Conservation (phyloP, 495 filamentous ascomycete species). For the Penicillium manginii region DNA sequence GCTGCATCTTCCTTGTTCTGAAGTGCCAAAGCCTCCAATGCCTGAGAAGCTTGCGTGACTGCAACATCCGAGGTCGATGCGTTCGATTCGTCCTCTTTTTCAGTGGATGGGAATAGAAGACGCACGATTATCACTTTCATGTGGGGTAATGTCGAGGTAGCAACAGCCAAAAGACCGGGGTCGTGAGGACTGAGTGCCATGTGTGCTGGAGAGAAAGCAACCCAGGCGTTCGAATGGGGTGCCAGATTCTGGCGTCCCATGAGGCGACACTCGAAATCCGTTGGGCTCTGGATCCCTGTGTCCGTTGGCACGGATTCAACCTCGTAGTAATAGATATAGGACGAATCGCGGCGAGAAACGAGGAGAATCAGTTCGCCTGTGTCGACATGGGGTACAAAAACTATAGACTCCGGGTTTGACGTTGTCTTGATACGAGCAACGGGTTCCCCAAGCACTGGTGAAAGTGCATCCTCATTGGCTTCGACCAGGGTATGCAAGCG, state of each 20-base stretch:
- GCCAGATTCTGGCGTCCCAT: constrained; percentile 65
- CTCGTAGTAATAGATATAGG: constrained; percentile 62
- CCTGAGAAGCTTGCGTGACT: constrained; percentile 54
- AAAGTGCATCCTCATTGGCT: constrained; percentile 1
- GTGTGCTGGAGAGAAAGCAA: constrained; percentile 64
- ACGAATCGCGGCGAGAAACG: constrained; percentile 63
- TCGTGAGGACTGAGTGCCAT: constrained; percentile 60
- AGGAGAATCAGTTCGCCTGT: constrained; percentile 51
- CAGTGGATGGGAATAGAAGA: constrained; percentile 52
- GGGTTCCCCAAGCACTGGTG: constrained; percentile 37
- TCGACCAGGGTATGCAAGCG: constrained; percentile 20
- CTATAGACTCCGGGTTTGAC: constrained; percentile 65
- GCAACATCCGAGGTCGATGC: constrained; percentile 14
- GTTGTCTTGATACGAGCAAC: constrained; percentile 53
- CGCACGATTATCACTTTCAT: constrained; percentile 70
- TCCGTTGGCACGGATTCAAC: constrained; percentile 26
- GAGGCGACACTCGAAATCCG: constrained; percentile 33
- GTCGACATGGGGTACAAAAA: constrained; percentile 57
- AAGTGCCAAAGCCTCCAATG: constrained; percentile 48
- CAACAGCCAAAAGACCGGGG: constrained; percentile 60
- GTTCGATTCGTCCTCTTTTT: constrained; percentile 9
- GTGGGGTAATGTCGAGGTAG: constrained; percentile 63
- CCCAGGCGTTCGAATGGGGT: constrained; percentile 66
- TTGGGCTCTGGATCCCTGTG: neutral
- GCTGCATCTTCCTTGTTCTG: constrained; percentile 63